Base-by-base conservation (phyloP, 208 protist genomes). In the Crithidia expoeki region DNA sequence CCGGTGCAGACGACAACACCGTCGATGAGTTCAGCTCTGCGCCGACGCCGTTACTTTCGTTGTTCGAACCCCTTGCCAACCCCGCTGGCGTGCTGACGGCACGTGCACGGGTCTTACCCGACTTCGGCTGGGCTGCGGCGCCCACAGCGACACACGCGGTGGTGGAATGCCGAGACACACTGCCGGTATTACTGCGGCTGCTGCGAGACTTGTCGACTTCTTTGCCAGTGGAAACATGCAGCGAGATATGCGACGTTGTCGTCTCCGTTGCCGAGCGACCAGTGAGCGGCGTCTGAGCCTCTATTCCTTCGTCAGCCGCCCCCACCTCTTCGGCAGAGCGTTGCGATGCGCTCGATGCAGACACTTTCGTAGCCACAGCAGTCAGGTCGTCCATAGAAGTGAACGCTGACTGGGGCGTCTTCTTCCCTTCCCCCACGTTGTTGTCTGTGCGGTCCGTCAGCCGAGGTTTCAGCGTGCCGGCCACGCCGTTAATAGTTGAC, bases 221-320 rank as follows among this genome's bases (percentile, higher is more conserved):
- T 32, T 66, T 66, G 25, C n/a, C 30, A 2, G 60, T 28, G 0
- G 46, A 55, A 0, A 25, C 60, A 1, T 40, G 14, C 2, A 28
- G 4, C 14, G 46, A 55, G 28, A 19, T 3, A 4, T 32, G 60
- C 27, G 60, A 66, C n/a, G 47, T n/a, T 4, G 28, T 32, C 19
- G 60, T 66, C 10, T 66, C 60, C n/a, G 60, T 55, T 16, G 60
- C 30, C 17, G 60, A 66, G 46, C 60, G 60, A n/a, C 11, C 19
- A 1, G 58, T 64, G 38, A n/a, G 28, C 11, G 58, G 42, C 3
- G 58, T 33, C 2, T 46, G 0, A 2, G 57, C 17, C 0, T 27
- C 25, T 11, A 28, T 34, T 21, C 12, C 6, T 0, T 38, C 56
- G 44, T 32, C 42, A 0, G 16, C 34, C 14, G n/a, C 12, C 16